phyloP scores from a whole-genome alignment of 805 yeast genomes.

The Starmerella sirachaensis region DNA sequence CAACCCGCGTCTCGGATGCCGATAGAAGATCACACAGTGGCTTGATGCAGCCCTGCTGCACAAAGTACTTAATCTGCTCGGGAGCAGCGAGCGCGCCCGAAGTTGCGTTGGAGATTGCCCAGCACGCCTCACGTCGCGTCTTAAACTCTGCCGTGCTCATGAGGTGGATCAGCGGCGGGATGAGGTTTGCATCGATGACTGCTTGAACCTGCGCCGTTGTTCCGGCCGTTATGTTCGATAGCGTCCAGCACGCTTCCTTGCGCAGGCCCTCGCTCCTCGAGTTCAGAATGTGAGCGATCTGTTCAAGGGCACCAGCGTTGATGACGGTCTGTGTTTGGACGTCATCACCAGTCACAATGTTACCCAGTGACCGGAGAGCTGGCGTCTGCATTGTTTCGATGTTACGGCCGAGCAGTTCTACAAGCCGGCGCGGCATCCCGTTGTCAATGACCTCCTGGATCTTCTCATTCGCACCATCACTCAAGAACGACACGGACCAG shows the following conservation, averaged over 20 bases:
- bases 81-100: slow-evolving; percentile 90
- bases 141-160: slow-evolving; percentile 79
- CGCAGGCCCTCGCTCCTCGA: slow-evolving; percentile 85
- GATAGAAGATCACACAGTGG: slow-evolving; percentile 88
- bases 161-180: slow-evolving; percentile 77
- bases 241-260: slow-evolving; percentile 98
- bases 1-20: slow-evolving; percentile 79
- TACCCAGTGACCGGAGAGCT: slow-evolving; percentile 93
- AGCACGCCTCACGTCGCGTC: slow-evolving; percentile 96
- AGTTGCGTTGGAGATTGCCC: slow-evolving; percentile 97
- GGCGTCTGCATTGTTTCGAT: slow-evolving; percentile 89
- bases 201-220: slow-evolving; percentile 92
- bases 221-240: slow-evolving; percentile 96
- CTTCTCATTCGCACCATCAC: slow-evolving; percentile 86
- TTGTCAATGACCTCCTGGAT: slow-evolving; percentile 96
- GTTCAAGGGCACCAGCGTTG: slow-evolving; percentile 82
- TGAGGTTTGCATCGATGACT: slow-evolving; percentile 84
- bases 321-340: slow-evolving; percentile 89
- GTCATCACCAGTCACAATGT: slow-evolving; percentile 95
- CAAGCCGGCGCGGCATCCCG: slow-evolving; percentile 86
- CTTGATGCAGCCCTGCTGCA: slow-evolving; percentile 90
- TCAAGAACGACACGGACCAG: slow-evolving; percentile 93
- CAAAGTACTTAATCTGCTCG: slow-evolving; percentile 86
- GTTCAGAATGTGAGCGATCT: slow-evolving; percentile 63
- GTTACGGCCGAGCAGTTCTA: slow-evolving; percentile 76